Evolutionary conservation across 495 filamentous ascomycete species (phyloP), one percentile per base, ranked within the genome.

Genomic region (Xylaria grammica): DNA sequence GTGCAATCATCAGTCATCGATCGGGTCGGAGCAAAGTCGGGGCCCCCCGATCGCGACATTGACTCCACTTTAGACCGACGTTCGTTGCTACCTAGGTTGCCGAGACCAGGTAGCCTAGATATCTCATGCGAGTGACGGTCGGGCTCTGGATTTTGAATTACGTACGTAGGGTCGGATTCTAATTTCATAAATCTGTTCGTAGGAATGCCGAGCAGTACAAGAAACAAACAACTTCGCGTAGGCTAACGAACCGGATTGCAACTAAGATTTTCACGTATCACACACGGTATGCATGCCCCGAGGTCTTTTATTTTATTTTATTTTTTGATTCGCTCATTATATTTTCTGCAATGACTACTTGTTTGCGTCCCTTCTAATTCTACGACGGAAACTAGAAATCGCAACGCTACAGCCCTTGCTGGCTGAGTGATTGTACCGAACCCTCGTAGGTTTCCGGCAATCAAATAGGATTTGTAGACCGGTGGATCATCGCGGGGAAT

Each of bases 301-400:
- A 26, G 20, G 22, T 42, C 29, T 44, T 38, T 38, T 30, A 22
- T 50, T 52, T 62, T 34, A 11, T n/a, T n/a, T n/a, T n/a, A n/a
- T n/a, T n/a, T n/a, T n/a, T n/a, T n/a, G n/a, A n/a, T n/a, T n/a
- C n/a, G n/a, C 59, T 42, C 29, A 62, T 62, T 62, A 62, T 26
- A 30, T 42, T 50, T n/a, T 62, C 24, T 26, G 46, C 17, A 52
- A 26, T 42, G 59, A 44, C 34, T 34, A 40, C 30, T 15, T 52
- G 34, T 44, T 26, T 22, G 19, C 36, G 34, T 13, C 38, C n/a
- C 34, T 51, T 62, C 59, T 62, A 62, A 62, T 19, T 62, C 59
- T 62, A 62, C n/a, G 13, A 20, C 36, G 30, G n/a, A 40, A 52
- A 40, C 17, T 32, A 13, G 59, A 42, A 51, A 52, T 52, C 20